Conservation (phyloP, 805 yeast species). For the Yarrowia sp. region DNA sequence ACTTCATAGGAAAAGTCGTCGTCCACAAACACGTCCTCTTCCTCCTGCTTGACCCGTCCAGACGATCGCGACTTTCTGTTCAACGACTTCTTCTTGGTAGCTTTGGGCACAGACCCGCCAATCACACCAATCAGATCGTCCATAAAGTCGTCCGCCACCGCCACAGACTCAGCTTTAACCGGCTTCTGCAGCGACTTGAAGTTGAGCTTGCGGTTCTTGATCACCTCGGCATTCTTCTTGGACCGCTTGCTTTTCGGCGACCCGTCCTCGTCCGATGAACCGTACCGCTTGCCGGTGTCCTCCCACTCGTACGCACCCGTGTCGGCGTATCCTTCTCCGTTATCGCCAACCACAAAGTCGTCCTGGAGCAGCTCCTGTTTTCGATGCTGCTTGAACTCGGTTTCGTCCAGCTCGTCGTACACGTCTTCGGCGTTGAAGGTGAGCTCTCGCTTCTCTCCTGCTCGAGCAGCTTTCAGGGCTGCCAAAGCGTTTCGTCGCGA, state of each 20-base stretch:
- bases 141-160: conserved; percentile 52
- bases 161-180: conserved; percentile 31
- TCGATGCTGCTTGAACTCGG: conserved; percentile 68
- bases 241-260: conserved; percentile 35
- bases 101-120: not conserved
- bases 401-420: conserved; percentile 87
- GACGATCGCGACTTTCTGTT: conserved; percentile 13
- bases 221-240: conserved; percentile 29
- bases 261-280: conserved; percentile 36
- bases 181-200: conserved; percentile 33
- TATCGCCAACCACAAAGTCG: conserved; percentile 92
- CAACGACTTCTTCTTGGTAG: not conserved
- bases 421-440: conserved; percentile 55
- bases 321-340: conserved; percentile 91
- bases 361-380: conserved; percentile 80
- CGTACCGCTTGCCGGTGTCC: conserved; percentile 45
- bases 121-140: conserved; percentile 65
- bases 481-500: conserved; percentile 26
- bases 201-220: conserved; percentile 37
- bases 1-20: conserved; percentile 66
- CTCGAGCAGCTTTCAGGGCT: conserved; percentile 17
- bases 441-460: conserved; percentile 47
- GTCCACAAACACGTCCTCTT: conserved; percentile 35
- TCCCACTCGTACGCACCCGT: conserved; percentile 93
- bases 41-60: not conserved